Conservation (phyloP, 2,329 filamentous ascomycete species). For the Talaromyces islandicus region DNA sequence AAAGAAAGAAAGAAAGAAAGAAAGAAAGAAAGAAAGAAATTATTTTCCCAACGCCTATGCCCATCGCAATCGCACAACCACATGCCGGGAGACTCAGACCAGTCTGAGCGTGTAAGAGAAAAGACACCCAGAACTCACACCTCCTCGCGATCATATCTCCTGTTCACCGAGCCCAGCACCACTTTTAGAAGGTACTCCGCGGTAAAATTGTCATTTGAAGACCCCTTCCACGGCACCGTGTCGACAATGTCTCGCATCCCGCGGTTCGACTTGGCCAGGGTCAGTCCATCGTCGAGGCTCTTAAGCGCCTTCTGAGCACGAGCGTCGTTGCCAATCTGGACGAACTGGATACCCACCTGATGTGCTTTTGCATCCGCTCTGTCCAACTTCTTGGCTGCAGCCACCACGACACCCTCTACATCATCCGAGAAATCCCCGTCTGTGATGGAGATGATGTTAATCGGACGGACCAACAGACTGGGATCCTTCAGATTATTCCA, state of each 20-base stretch:
- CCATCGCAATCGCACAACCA: too few relatives aligned
- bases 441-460: slow-evolving; percentile 91
- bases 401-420: slow-evolving; percentile 63
- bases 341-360: slow-evolving; percentile 92
- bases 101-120: neutral
- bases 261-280: slow-evolving; percentile 39
- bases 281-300: slow-evolving; percentile 68
- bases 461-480: slow-evolving; percentile 55
- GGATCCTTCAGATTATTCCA: slow-evolving; percentile 20
- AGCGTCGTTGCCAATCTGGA: slow-evolving; percentile 77
- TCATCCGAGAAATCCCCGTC: slow-evolving; percentile 81
- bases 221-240: slow-evolving; percentile 66
- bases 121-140: slow-evolving; percentile 11
- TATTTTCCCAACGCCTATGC: too few relatives aligned
- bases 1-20: too few relatives aligned
- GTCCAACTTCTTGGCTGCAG: slow-evolving; percentile 65
- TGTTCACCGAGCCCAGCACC: slow-evolving; percentile 71
- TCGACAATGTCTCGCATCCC: slow-evolving; percentile 80
- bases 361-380: slow-evolving; percentile 62
- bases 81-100: neutral
- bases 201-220: slow-evolving; percentile 49
- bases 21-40: too few relatives aligned
- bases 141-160: slow-evolving; percentile 51
- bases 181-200: slow-evolving; percentile 72
- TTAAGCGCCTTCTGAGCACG: slow-evolving; percentile 60